A percentile compares a stretch with the other conserved stretches of the same genome.
These are phyloP conservation scores for Tolypocladium endophyticum DNA, from an alignment of 2,329 filamentous ascomycete genomes.

Conservation along the genomic window DNA sequence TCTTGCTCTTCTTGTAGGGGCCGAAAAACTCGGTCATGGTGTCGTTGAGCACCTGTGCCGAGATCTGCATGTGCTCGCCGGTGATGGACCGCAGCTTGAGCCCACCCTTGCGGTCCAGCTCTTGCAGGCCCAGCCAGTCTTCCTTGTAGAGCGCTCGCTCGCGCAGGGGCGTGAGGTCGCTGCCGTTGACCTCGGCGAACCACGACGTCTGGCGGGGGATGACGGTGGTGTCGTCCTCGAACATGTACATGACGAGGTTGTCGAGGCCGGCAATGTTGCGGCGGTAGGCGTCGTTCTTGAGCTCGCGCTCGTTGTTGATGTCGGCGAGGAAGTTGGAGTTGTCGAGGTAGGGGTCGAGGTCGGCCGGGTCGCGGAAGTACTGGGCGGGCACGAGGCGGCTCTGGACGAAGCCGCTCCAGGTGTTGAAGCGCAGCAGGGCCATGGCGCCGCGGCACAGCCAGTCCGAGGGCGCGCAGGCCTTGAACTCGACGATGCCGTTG, in stretches of 20 bases:
- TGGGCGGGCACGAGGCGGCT: constrained; percentile 78
- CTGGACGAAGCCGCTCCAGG: constrained; percentile 73
- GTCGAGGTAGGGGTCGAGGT: constrained; percentile 62
- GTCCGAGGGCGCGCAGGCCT: constrained; percentile 60
- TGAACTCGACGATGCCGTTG: constrained; percentile 81
- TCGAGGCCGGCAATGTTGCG: constrained; percentile 58
- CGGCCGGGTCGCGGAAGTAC: constrained; percentile 67
- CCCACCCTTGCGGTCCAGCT: constrained; percentile 67
- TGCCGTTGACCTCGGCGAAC: constrained; percentile 79
- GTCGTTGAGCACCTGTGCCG: constrained; percentile 52
- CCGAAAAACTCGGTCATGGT: constrained; percentile 61
- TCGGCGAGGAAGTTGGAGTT: constrained; percentile 85
- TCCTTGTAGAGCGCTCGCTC: constrained; percentile 69
- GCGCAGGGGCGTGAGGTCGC: constrained; percentile 54
- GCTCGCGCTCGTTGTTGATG: constrained; percentile 79
- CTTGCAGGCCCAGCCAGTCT: constrained; percentile 84
- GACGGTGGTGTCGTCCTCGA: constrained; percentile 74
- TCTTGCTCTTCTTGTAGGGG: constrained; percentile 30
- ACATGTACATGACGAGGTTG: constrained; percentile 82
- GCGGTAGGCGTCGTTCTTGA: constrained; percentile 67
- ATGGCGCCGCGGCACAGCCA: constrained; percentile 75
- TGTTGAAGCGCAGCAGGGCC: constrained; percentile 66
- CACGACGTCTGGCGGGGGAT: constrained; percentile 84
- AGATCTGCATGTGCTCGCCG: constrained; percentile 77
- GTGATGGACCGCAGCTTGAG: constrained; percentile 63